Evolutionary conservation across 2,329 filamentous ascomycete genomes (phyloP).

Genomic region (Aspergillus persii): DNA sequence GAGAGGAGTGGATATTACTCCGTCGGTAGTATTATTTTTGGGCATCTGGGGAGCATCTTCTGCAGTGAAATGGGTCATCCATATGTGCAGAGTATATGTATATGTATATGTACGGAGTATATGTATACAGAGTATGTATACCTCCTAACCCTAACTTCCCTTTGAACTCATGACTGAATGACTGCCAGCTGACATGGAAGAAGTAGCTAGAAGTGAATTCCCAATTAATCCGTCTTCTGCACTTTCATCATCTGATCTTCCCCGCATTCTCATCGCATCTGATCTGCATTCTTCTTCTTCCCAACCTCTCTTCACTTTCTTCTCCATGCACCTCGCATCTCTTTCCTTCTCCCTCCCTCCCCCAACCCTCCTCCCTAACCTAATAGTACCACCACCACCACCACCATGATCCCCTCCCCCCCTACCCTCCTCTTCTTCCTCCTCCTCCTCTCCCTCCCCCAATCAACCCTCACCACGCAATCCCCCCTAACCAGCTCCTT

Average conservation of each 20-base stretch:
- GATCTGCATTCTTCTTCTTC: not conserved
- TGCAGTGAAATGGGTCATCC: too few species aligned
- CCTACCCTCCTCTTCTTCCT: not conserved
- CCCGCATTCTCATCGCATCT: constrained; percentile 1
- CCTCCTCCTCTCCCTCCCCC: not conserved
- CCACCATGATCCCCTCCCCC: not conserved
- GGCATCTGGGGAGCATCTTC: too few species aligned
- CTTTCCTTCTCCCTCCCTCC: not conserved
- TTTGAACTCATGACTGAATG: too few species aligned
- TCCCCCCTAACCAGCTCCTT: constrained; percentile 2
- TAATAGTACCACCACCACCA: not conserved
- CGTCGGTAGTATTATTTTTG: too few species aligned
- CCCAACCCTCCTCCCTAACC: not conserved
- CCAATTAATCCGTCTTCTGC: too few species aligned
- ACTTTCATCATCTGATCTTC: not conserved
- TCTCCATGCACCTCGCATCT: not conserved
- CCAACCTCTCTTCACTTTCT: not conserved
- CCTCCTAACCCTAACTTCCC: too few species aligned
- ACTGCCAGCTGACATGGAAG: too few species aligned
- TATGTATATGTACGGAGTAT: too few species aligned
- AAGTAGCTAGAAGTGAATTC: too few species aligned
- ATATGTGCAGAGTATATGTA: too few species aligned
- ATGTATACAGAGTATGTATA: too few species aligned
- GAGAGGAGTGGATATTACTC: too few species aligned
- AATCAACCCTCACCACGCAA: not conserved